Evolutionary conservation across 768 basidiomycete genomes (phyloP).

Genomic region (Russula foetens): DNA sequence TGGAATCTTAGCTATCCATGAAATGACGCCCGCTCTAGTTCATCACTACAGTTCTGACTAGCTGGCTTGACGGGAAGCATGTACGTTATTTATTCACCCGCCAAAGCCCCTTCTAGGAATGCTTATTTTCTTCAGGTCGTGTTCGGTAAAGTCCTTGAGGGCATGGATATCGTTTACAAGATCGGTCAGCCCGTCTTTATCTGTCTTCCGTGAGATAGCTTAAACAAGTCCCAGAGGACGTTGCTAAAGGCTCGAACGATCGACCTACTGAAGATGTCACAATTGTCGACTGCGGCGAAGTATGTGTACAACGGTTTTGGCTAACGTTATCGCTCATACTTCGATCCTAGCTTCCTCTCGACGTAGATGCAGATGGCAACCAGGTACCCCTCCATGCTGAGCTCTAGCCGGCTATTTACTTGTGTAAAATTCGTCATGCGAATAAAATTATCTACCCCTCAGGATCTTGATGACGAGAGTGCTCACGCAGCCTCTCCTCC

Average conservation of each 20-base stretch:
- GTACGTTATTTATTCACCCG: constrained; percentile 32
- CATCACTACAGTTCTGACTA: constrained; percentile 81
- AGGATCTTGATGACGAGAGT: constrained; percentile 20
- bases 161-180: constrained; percentile 74
- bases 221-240: constrained; percentile 49
- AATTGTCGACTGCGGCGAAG: constrained; percentile 87
- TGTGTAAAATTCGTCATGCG: constrained; percentile 22
- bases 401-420: constrained; percentile 50
- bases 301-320: constrained; percentile 27
- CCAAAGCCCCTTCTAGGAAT: constrained; percentile 14
- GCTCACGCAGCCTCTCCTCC: not conserved
- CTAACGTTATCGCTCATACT: constrained; percentile 4
- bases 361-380: constrained; percentile 57
- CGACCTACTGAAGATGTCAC: constrained; percentile 68
- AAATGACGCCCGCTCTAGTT: constrained; percentile 45
- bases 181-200: constrained; percentile 53
- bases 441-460: constrained; percentile 25
- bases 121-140: constrained; percentile 55
- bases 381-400: constrained; percentile 94
- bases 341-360: constrained; percentile 42
- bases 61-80: constrained; percentile 89
- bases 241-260: constrained; percentile 61
- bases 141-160: constrained; percentile 87
- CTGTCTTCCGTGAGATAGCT: constrained; percentile 7
- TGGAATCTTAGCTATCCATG: not conserved